phyloP scores from a whole-genome alignment of 2,329 filamentous ascomycete species.

The Ophiostoma fasciatum region DNA sequence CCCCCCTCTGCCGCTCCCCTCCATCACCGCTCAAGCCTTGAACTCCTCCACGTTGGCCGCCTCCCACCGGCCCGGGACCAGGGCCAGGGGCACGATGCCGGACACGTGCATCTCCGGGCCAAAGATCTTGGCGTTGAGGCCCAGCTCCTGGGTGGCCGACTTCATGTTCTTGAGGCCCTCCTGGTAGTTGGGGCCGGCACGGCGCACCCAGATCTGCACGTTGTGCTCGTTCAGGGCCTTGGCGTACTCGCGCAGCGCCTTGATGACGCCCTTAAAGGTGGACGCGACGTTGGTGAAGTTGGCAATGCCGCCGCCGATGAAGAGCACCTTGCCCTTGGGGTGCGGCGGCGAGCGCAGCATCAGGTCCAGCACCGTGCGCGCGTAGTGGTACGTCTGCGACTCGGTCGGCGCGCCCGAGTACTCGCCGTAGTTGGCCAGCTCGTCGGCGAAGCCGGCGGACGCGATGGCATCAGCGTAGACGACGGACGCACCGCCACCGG shows the following conservation, averaged over 20 bases:
- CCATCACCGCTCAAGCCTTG: constrained; percentile 27
- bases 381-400: constrained; percentile 99
- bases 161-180: constrained; percentile 99
- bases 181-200: constrained; percentile 94
- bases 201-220: constrained; percentile 89
- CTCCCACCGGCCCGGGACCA: constrained; percentile 51
- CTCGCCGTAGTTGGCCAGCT: constrained; percentile 98
- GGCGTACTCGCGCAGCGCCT: constrained; percentile 81
- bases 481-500: constrained; percentile 97
- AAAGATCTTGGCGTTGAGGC: constrained; percentile 53
- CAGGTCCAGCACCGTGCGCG: constrained; percentile 87
- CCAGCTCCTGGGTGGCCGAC: constrained; percentile 82
- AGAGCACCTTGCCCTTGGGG: constrained; percentile 92
- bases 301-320: constrained; percentile 99
- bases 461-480: constrained; percentile 99
- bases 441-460: constrained; percentile 83
- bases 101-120: constrained; percentile 86
- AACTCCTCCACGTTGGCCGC: constrained; percentile 48
- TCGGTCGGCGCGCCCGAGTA: constrained; percentile 98
- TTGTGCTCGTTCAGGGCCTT: constrained; percentile 86
- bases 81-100: constrained; percentile 87
- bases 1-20: not conserved
- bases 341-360: constrained; percentile 82
- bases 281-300: constrained; percentile 99
- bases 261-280: constrained; percentile 99